phyloP scores from a whole-genome alignment of 352 stramenopile species.

The Globisporangium alternatum region DNA sequence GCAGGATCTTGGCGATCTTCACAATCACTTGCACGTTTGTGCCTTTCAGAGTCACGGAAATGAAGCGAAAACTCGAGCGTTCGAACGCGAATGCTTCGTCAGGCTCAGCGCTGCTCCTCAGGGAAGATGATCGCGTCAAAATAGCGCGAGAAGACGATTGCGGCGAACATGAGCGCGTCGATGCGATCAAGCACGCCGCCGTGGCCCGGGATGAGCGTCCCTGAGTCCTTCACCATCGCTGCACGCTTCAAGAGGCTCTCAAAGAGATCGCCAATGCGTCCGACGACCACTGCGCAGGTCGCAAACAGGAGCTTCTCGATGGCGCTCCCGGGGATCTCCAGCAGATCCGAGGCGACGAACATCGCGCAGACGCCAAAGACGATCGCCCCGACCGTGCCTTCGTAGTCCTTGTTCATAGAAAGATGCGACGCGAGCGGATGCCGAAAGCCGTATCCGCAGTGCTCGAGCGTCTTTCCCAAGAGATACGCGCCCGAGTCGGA shows the following conservation, averaged over 20 bases:
- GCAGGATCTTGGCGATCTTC: constrained; percentile 45
- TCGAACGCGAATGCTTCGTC: too few relatives aligned
- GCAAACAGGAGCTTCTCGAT: constrained; percentile 75
- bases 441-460: constrained; percentile 85
- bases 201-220: constrained; percentile 94
- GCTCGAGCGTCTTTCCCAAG: constrained; percentile 84
- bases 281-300: constrained; percentile 90
- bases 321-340: constrained; percentile 34
- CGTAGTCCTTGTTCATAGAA: constrained; percentile 95
- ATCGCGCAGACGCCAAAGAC: constrained; percentile 83
- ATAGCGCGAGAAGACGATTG: constrained; percentile 63
- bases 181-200: constrained; percentile 95
- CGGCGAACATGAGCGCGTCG: constrained; percentile 93
- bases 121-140: constrained; percentile 34
- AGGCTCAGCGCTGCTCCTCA: too few relatives aligned
- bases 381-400: constrained; percentile 90
- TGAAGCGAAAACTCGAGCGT: too few relatives aligned
- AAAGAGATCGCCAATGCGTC: constrained; percentile 93
- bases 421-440: constrained; percentile 82
- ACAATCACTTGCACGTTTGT: constrained; percentile 38
- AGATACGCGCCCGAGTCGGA: constrained; percentile 95
- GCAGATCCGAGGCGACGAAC: constrained; percentile 69
- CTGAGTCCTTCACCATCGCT: constrained; percentile 94
- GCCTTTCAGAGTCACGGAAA: background rate
- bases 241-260: constrained; percentile 95